Evolutionary conservation across 768 basidiomycete species (phyloP).

Genomic region (Lactarius hengduanensis): DNA sequence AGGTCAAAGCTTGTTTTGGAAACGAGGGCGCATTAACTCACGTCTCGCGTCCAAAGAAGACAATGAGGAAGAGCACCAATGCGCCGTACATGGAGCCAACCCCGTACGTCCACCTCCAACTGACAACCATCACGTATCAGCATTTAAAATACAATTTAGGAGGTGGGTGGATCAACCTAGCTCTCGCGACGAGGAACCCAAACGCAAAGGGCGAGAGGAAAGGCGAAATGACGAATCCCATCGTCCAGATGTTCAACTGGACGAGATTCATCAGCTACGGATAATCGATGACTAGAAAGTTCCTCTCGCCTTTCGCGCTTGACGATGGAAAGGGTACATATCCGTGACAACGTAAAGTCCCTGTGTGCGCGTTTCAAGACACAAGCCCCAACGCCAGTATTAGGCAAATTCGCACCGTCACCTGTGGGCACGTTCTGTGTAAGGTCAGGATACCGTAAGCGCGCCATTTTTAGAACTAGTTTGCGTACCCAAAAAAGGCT

Average conservation of each 20-base stretch:
- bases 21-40: constrained; percentile 33
- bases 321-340: constrained; percentile 66
- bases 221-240: constrained; percentile 68
- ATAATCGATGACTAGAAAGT: neutral
- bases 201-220: constrained; percentile 65
- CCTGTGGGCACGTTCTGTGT: constrained; percentile 56
- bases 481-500: constrained; percentile 52
- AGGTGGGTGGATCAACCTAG: constrained; percentile 35
- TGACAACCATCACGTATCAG: constrained; percentile 23
- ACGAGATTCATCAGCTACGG: neutral
- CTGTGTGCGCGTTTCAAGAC: constrained; percentile 32
- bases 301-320: constrained; percentile 55
- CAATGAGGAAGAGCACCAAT: constrained; percentile 55
- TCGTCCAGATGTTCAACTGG: constrained; percentile 68
- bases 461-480: neutral
- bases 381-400: neutral
- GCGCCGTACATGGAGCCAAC: constrained; percentile 59
- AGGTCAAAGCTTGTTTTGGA: constrained; percentile 11
- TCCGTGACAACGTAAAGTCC: constrained; percentile 62
- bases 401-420: constrained; percentile 39
- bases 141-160: neutral
- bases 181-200: constrained; percentile 63
- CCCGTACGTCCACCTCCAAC: constrained; percentile 67
- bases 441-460: neutral
- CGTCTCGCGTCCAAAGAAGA: constrained; percentile 67